Evolutionary conservation across 2,329 filamentous ascomycete species (phyloP), one percentile per base, ranked within the genome.

Genomic region (Exophiala phaeomuriformis): DNA sequence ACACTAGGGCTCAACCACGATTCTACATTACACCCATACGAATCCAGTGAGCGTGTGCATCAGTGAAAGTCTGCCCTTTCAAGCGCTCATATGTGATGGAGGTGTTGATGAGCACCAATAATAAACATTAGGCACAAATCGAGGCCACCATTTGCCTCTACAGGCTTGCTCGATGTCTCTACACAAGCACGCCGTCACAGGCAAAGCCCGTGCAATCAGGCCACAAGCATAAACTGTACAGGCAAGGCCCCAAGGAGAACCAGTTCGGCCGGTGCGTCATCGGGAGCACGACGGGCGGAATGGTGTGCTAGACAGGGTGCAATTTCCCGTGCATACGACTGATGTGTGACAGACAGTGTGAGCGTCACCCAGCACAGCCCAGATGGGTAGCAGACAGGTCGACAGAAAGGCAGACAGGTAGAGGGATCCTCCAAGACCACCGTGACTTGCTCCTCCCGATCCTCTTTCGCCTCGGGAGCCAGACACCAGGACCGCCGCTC

Each of bases 301-400:
- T 45, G 47, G 51, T 58, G 55, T 58, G 52, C 49, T 55, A 39
- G 53, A 54, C 53, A 52, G 46, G 33, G 51, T 57, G 57, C 54
- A 59, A 59, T 59, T 59, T 59, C 57, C 57, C 54, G 49, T 59
- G 57, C 57, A 59, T 54, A 57, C 46, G 44, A 55, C 44, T 50
- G 47, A 48, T 52, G 54, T 54, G 57, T 59, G 57, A 59, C 55
- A 55, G 57, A 40, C 48, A 45, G 28, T 51, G 49, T 32, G 43
- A 51, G 49, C 57, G 57, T 56, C 57, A 56, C 53, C 47, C 53
- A 53, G 53, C 53, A 55, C 52, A 51, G 56, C 50, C 53, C 53
- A 53, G 46, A 53, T 29, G 28, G 46, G 32, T 19, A 19, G 35
- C 39, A 41, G 10, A 41, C 39, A 31, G 43, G 43, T 29, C 30